These are phyloP conservation scores for Fusarium solani-melongenae DNA, from an alignment of 2,329 filamentous ascomycete species.

Conservation along the genomic window DNA sequence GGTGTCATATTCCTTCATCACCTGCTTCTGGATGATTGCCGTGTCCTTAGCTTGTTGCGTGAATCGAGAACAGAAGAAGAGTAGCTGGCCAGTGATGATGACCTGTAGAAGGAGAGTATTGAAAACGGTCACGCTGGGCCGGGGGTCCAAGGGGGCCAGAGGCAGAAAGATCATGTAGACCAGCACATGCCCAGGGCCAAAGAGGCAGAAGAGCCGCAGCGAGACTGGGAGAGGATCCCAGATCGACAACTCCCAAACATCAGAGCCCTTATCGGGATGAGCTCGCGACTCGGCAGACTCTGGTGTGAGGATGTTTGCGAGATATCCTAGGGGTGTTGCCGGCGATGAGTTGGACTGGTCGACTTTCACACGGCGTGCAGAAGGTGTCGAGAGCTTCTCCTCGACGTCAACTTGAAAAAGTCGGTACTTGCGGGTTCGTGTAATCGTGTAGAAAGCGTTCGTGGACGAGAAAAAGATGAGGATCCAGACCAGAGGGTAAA, in stretches of 20 bases:
- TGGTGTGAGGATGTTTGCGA: conserved; percentile 74
- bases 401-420: conserved; percentile 91
- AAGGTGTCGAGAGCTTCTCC: conserved; percentile 79
- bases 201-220: conserved; percentile 85
- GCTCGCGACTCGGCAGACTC: conserved; percentile 83
- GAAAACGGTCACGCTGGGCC: conserved; percentile 86
- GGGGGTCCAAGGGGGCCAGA: conserved; percentile 76
- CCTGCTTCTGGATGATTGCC: conserved; percentile 87
- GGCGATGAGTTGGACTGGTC: conserved; percentile 75
- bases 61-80: conserved; percentile 78
- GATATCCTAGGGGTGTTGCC: conserved; percentile 80
- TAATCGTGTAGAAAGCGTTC: conserved; percentile 87
- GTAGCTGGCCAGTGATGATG: conserved; percentile 81
- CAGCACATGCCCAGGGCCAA: conserved; percentile 93
- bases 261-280: conserved; percentile 81
- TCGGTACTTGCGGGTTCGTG: conserved; percentile 85
- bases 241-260: conserved; percentile 94
- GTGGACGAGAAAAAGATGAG: conserved; percentile 73
- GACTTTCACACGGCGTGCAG: conserved; percentile 87
- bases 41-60: conserved; percentile 87
- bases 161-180: conserved; percentile 92
- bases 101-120: conserved; percentile 81
- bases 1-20: conserved; percentile 93
- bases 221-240: conserved; percentile 94
- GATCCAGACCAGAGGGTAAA: conserved; percentile 76